Conservation (phyloP, 257 asterid species). For the Jaltomata sinuosa region DNA sequence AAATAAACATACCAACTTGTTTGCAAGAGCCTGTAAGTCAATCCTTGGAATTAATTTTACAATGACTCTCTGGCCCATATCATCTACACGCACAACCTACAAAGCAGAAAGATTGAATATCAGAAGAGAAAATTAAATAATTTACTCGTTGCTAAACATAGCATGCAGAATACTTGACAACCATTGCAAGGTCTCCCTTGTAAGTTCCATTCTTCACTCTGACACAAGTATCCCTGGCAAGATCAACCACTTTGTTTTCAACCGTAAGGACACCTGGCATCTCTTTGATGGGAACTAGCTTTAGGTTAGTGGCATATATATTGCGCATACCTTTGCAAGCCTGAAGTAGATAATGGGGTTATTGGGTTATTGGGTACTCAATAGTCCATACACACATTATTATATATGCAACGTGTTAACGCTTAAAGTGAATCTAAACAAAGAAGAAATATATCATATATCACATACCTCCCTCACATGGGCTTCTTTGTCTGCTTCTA, state of each 20-base stretch:
- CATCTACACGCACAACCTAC: constrained; percentile 86
- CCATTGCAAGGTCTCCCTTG: constrained; percentile 94
- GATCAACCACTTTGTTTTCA: constrained; percentile 84
- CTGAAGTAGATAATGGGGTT: constrained; percentile 29
- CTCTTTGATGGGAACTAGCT: constrained; percentile 94
- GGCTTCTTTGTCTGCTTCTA: constrained; percentile 92
- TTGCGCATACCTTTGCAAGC: constrained; percentile 88
- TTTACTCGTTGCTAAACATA: not conserved
- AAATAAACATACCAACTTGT: constrained; percentile 51
- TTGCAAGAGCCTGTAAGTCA: constrained; percentile 80
- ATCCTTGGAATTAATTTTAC: constrained; percentile 84
- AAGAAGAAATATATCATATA: not conserved
- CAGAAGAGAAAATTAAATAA: not conserved
- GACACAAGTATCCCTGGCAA: constrained; percentile 84
- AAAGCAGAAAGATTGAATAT: constrained; percentile 10
- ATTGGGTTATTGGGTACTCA: not conserved
- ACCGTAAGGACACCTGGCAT: constrained; percentile 97
- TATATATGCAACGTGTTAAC: not conserved
- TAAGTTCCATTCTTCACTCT: constrained; percentile 89
- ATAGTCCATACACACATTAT: not conserved
- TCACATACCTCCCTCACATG: constrained; percentile 82
- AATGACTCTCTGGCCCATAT: constrained; percentile 74
- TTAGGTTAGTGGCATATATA: constrained; percentile 45
- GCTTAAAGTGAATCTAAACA: too few species aligned
- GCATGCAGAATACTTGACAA: constrained; percentile 2